Evolutionary conservation across 306 rosid species (phyloP).

Genomic region (Cicer judaicum): DNA sequence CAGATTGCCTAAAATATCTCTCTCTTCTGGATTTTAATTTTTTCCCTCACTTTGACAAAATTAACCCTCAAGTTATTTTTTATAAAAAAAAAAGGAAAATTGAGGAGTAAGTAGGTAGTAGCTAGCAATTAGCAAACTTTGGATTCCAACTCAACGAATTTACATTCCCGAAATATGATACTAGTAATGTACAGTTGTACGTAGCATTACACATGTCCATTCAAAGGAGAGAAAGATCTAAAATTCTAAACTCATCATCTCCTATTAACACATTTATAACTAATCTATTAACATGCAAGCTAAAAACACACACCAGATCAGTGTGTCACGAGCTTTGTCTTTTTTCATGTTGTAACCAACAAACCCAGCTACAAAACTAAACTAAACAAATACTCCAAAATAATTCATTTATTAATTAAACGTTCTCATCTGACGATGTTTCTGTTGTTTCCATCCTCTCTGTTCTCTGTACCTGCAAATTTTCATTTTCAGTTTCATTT

Average conservation of each 20-base stretch:
- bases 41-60: not conserved
- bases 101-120: not conserved
- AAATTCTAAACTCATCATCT: not conserved
- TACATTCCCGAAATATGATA: conserved; percentile 62
- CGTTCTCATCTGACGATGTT: conserved; percentile 53
- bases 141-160: conserved; percentile 67
- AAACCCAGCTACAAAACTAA: no score
- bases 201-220: not conserved
- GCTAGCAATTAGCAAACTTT: conserved; percentile 16
- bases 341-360: not conserved
- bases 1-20: not conserved
- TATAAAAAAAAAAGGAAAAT: not conserved
- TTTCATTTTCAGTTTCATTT: not conserved
- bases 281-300: conserved; percentile 44
- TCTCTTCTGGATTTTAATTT: not conserved
- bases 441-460: conserved; percentile 39
- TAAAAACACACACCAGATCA: conserved; percentile 15
- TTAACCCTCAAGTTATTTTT: not conserved
- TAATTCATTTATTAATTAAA: conserved; percentile 28
- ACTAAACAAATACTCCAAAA: not conserved
- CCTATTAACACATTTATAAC: not conserved
- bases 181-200: conserved; percentile 28
- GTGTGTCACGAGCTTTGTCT: conserved; percentile 21
- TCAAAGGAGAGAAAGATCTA: not conserved
- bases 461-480: conserved; percentile 19